Base-by-base conservation (phyloP, 2,329 filamentous ascomycete species). In the Delphinella strobiligena region DNA sequence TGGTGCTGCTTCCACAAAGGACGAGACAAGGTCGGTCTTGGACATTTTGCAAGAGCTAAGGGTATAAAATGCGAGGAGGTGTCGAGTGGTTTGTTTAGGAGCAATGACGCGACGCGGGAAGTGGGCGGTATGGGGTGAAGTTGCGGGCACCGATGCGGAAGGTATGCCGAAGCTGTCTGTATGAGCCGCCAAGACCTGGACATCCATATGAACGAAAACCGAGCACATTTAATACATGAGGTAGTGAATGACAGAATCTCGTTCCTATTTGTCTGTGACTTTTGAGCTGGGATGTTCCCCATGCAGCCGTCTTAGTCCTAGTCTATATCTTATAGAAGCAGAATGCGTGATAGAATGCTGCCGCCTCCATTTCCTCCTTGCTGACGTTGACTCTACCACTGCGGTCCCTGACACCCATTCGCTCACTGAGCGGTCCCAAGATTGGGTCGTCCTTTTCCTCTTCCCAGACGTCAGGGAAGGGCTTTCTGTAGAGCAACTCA, bases 271-370 rank as follows among this genome's bases (percentile, higher is more conserved):
- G n/a, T n/a, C n/a, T n/a, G n/a, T n/a, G n/a, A n/a, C n/a, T n/a
- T n/a, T n/a, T n/a, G n/a, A n/a, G n/a, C n/a, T n/a, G n/a, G n/a
- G n/a, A n/a, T n/a, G n/a, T n/a, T n/a, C n/a, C n/a, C n/a, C n/a
- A n/a, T n/a, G n/a, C n/a, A n/a, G n/a, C n/a, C n/a, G n/a, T n/a
- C n/a, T n/a, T n/a, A n/a, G n/a, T n/a, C n/a, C n/a, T n/a, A n/a
- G n/a, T n/a, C 11, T 69, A 91, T 34, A 93, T 85, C 68, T 95
- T 94, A 63, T 95, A 93, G 61, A 96, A 96, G 64, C 87, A 94
- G 55, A 96, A 96, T 1, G 84, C 88, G 52, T 93, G 75, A 55
- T 96, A 96, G 55, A 96, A 93, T 51, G 68, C 69, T 9, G 82
- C 85, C 33, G 91, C 91, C 60, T 96, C 88, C 73, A 93, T 82